Conservation (phyloP, 495 filamentous ascomycete species). For the Xylaria longipes region DNA sequence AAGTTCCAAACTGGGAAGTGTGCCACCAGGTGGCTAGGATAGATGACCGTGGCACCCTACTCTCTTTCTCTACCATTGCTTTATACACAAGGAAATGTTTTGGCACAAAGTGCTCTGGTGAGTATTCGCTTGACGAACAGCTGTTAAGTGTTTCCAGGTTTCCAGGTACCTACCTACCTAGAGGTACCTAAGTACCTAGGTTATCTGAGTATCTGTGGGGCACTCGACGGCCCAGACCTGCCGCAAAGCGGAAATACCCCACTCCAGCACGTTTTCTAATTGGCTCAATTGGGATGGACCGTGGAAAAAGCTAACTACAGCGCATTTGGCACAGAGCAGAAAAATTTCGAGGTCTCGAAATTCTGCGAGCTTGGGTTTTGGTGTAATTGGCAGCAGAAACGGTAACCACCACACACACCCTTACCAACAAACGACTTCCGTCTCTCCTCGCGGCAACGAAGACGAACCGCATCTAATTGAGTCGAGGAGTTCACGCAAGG, state of each 20-base stretch:
- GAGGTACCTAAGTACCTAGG: not conserved
- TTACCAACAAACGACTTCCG: not conserved
- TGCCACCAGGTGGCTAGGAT: too few relatives aligned
- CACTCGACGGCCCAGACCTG: conserved; percentile 1
- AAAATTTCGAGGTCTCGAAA: conserved; percentile 26
- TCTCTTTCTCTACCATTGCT: too few relatives aligned
- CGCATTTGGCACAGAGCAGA: conserved; percentile 24
- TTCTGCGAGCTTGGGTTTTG: not conserved
- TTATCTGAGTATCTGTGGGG: not conserved
- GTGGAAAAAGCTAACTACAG: conserved; percentile 10
- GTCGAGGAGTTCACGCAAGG: not conserved
- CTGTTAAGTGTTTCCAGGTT: too few relatives aligned
- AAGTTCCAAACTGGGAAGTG: too few relatives aligned
- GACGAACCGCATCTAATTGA: not conserved
- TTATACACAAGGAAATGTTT: too few relatives aligned
- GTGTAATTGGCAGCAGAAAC: conserved; percentile 3
- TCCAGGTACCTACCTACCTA: too few relatives aligned
- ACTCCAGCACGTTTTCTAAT: not conserved
- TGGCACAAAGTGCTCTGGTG: too few relatives aligned
- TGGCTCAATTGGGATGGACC: conserved; percentile 11
- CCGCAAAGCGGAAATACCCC: conserved; percentile 11
- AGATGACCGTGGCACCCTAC: too few relatives aligned
- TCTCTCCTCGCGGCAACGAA: not conserved
- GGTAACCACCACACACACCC: not conserved
- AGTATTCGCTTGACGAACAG: too few relatives aligned